These are phyloP conservation scores for Verticillium albo-atrum DNA, from an alignment of 2,329 filamentous ascomycete genomes.

Conservation along the genomic window DNA sequence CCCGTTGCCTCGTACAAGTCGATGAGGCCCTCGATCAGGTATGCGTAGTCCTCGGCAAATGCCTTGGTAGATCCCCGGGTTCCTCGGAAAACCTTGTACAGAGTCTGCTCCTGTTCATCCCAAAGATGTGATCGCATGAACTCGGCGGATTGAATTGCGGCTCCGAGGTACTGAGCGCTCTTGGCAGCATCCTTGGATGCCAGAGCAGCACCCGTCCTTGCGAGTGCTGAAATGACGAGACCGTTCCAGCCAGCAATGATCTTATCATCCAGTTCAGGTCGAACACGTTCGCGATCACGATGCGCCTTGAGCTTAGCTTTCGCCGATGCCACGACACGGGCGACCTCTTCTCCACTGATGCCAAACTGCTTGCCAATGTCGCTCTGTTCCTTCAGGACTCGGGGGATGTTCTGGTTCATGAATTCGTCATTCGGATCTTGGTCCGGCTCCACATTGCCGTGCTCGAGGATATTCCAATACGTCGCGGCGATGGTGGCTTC, in stretches of 20 bases:
- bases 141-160: conserved; percentile 62
- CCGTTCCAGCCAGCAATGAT: conserved; percentile 86
- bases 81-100: conserved; percentile 73
- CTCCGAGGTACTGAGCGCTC: conserved; percentile 56
- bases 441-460: conserved; percentile 79
- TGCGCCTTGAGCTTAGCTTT: conserved; percentile 65
- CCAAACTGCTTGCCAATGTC: conserved; percentile 73
- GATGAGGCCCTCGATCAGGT: conserved; percentile 75
- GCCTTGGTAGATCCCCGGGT: conserved; percentile 61
- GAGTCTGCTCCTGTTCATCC: conserved; percentile 52
- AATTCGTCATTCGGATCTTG: conserved; percentile 93
- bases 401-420: conserved; percentile 86
- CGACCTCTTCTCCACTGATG: conserved; percentile 64
- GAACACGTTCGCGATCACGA: conserved; percentile 67
- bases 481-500: conserved; percentile 63
- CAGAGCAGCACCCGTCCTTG: conserved; percentile 68
- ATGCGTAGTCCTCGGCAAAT: conserved; percentile 95
- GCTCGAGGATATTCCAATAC: conserved; percentile 78
- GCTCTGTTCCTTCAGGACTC: conserved; percentile 61
- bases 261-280: conserved; percentile 82
- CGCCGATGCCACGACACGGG: conserved; percentile 61
- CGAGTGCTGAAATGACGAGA: conserved; percentile 78
- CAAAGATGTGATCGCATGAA: conserved; percentile 76
- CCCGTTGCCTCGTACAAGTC: conserved; percentile 81
- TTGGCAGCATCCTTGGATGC: conserved; percentile 51